These are phyloP conservation scores for Pseudocercospora eumusae DNA, from an alignment of 2,329 filamentous ascomycete genomes.

Conservation along the genomic window DNA sequence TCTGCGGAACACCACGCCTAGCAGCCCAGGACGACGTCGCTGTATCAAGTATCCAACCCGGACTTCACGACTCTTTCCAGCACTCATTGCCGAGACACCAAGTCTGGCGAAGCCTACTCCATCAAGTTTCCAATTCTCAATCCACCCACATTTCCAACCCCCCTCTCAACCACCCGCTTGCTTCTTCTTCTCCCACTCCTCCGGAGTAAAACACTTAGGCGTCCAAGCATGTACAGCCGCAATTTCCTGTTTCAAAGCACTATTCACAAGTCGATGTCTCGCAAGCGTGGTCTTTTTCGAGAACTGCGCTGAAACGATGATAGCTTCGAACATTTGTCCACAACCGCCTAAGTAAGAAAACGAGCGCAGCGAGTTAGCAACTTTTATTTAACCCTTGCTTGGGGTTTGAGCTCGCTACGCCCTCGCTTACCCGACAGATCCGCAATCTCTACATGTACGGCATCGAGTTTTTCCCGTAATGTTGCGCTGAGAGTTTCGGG, in stretches of 20 bases:
- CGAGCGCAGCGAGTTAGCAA: background rate
- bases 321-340: constrained; percentile 69
- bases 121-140: background rate
- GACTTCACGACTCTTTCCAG: too few relatives aligned
- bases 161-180: constrained; percentile 39
- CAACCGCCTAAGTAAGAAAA: constrained; percentile 61
- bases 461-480: constrained; percentile 69
- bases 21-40: too few relatives aligned
- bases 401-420: too few relatives aligned
- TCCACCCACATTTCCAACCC: too few relatives aligned
- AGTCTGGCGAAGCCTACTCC: too few relatives aligned
- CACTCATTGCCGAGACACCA: too few relatives aligned
- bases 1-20: too few relatives aligned
- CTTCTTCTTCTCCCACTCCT: constrained; percentile 79
- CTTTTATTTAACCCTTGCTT: too few relatives aligned
- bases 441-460: constrained; percentile 79
- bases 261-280: constrained; percentile 83
- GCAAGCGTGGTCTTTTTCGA: constrained; percentile 68
- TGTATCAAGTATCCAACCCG: too few relatives aligned
- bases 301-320: constrained; percentile 62
- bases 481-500: constrained; percentile 69
- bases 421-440: constrained; percentile 75
- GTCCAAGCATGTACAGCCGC: constrained; percentile 93
- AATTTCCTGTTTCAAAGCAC: constrained; percentile 80
- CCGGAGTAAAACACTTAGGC: constrained; percentile 87